Conservation (phyloP, 169 alveolate species). For the Plasmodium knowlesi region DNA sequence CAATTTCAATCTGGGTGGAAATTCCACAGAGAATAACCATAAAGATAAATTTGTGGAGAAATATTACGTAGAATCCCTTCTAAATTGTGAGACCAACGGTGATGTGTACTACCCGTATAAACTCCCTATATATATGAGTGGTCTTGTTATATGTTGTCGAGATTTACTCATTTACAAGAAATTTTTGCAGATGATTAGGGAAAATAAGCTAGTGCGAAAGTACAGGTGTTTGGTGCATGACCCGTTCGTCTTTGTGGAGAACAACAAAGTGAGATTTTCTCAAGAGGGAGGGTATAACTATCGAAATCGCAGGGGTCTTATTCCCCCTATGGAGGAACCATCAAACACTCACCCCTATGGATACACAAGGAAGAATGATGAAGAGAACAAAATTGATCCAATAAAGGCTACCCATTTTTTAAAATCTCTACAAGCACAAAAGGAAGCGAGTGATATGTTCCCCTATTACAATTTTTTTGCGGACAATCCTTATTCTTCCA, state of each 20-base stretch:
- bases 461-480: conserved; percentile 69
- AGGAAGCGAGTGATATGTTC: conserved; percentile 43
- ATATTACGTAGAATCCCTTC: conserved; percentile 54
- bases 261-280: background rate
- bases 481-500: conserved; percentile 43
- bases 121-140: conserved; percentile 72
- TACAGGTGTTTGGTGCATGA: conserved; percentile 56
- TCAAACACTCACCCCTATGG: background rate
- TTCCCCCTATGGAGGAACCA: background rate
- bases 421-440: conserved; percentile 50
- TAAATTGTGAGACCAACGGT: background rate
- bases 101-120: conserved; percentile 61
- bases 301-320: background rate
- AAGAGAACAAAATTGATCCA: background rate
- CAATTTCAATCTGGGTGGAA: background rate
- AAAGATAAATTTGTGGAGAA: conserved; percentile 11
- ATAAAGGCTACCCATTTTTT: background rate
- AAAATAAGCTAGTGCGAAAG: conserved; percentile 57
- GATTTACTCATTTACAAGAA: conserved; percentile 42
- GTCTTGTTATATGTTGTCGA: conserved; percentile 62
- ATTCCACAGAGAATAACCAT: background rate
- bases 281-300: background rate
- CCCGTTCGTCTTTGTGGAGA: conserved; percentile 40
- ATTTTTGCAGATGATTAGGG: conserved; percentile 54
- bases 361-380: background rate